phyloP scores from a whole-genome alignment of 495 filamentous ascomycete species.

The Extremus antarcticus region DNA sequence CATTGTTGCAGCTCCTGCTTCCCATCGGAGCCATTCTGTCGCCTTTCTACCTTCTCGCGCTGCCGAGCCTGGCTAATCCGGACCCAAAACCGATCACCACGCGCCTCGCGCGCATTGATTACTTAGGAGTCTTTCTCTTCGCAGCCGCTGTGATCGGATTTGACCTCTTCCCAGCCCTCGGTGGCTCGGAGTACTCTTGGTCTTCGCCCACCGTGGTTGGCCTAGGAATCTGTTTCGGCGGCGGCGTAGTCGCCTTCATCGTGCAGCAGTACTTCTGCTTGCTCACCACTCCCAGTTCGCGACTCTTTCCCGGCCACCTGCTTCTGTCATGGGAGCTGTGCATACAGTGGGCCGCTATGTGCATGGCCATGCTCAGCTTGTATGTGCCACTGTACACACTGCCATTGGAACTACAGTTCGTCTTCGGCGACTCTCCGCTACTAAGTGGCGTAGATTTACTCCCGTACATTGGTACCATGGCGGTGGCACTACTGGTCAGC shows the following conservation, averaged over 20 bases:
- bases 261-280: constrained; percentile 1
- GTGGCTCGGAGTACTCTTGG: not conserved
- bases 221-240: not conserved
- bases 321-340: not conserved
- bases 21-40: not conserved
- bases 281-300: not conserved
- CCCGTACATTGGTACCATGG: constrained; percentile 37
- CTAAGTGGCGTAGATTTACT: constrained; percentile 45
- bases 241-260: not conserved
- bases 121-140: not conserved
- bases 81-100: not conserved
- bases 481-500: not conserved
- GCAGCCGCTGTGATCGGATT: not conserved
- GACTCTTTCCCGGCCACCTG: not conserved
- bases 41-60: constrained; percentile 5
- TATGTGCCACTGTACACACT: constrained; percentile 17
- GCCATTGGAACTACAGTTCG: constrained; percentile 53
- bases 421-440: constrained; percentile 37
- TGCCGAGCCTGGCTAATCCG: not conserved
- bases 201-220: not conserved
- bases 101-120: not conserved
- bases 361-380: not conserved
- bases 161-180: not conserved
- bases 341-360: not conserved
- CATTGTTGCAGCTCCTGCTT: too few relatives aligned